Base-by-base conservation (phyloP, 2,329 filamentous ascomycete genomes). In the Xylaria polymorpha region DNA sequence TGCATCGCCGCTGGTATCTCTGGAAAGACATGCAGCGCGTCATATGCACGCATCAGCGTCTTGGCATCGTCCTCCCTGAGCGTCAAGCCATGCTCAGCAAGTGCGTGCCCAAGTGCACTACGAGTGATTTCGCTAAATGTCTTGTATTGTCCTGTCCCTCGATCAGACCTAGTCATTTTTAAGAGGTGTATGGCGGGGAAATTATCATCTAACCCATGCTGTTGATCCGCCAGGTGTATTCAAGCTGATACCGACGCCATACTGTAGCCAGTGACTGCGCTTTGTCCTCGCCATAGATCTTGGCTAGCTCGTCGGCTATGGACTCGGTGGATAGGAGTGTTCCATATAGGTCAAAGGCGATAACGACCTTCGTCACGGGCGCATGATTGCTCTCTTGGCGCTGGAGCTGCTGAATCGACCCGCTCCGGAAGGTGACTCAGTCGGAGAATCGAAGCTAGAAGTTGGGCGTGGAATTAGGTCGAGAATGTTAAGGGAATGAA, bases 271-370 rank as follows among this genome's bases (percentile, higher is more conserved):
- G 83, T 0, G 79, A 78, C 29, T 83, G 79, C 2, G 89, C 88
- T 72, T 86, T 85, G 5, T 88, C 86, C 37, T 86, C 77, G 7
- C 86, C 89, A 74, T 89, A 89, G 65, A 89, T 79, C 39, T 81
- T 79, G 18, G 85, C 84, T 14, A 94, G 81, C 68, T 89, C 83
- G 43, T 84, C 80, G 7, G 86, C 85, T 70, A 94, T 92, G 37
- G 89, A 92, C 51, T 88, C 87, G 1, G 91, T 93, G 10, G 90
- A 92, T 6, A 94, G 83, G 10, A 94, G 80, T 1, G 91, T 94
- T 63, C 91, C 92, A 79, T 94, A 94, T 1, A 92, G 83, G 75
- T 94, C 92, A 71, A 94, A 93, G 1, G 90, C 91, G 63, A 94
- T 83, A 56, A 90, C 80, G 18, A 62, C 73, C 57, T 75, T 77